phyloP scores from a whole-genome alignment of 192 early-diverging fungal species.

The Rhizophagus prolifer region DNA sequence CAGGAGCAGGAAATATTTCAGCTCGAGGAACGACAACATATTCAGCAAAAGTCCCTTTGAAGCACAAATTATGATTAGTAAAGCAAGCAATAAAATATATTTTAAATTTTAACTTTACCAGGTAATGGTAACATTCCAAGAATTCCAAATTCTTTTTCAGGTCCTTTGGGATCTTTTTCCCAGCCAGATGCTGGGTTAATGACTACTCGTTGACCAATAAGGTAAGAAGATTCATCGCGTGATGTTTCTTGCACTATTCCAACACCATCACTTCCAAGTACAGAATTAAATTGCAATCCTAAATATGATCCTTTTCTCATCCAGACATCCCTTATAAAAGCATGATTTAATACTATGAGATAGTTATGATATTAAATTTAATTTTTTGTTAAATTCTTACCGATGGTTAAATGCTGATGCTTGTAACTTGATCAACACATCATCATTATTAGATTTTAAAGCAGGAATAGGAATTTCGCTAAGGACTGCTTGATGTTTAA shows the following conservation, averaged over 20 bases:
- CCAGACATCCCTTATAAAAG: slow-evolving; percentile 32
- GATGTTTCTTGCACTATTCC: slow-evolving; percentile 47
- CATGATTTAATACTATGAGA: too few relatives aligned
- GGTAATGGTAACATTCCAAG: slow-evolving; percentile 59
- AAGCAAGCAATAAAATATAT: background rate
- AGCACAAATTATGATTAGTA: background rate
- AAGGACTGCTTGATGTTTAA: background rate
- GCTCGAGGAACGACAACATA: background rate
- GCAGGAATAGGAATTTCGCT: background rate
- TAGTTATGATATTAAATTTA: too few relatives aligned
- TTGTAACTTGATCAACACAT: background rate
- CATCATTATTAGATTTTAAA: background rate
- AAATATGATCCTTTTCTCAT: slow-evolving; percentile 56
- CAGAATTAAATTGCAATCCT: slow-evolving; percentile 49
- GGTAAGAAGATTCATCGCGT: slow-evolving; percentile 26
- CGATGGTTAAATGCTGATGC: background rate
- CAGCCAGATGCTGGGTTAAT: slow-evolving; percentile 58
- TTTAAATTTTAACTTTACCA: slow-evolving; percentile 51
- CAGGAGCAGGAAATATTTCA: slow-evolving; percentile 52
- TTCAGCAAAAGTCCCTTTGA: background rate
- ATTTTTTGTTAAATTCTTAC: background rate
- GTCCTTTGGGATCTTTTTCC: slow-evolving; percentile 49
- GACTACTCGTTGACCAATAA: slow-evolving; percentile 43
- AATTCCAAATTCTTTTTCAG: slow-evolving; percentile 52
- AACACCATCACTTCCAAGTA: slow-evolving; percentile 58